These are phyloP conservation scores for Aspergillus mulundensis DNA, from an alignment of 495 filamentous ascomycete genomes.

Conservation along the genomic window DNA sequence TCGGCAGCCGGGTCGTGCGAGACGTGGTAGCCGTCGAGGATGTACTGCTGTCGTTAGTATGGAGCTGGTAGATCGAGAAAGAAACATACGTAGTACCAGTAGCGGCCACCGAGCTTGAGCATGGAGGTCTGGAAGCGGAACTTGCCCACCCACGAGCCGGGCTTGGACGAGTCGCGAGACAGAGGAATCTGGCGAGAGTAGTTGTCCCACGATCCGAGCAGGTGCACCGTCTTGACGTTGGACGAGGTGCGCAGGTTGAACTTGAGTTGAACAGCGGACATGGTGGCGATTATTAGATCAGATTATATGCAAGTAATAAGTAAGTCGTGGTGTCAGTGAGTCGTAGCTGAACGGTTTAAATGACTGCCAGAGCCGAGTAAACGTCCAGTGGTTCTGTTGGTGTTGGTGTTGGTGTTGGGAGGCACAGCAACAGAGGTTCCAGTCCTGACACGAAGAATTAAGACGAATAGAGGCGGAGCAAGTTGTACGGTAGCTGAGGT, in stretches of 20 bases:
- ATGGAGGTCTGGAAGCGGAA: conserved; percentile 89
- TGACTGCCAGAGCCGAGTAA: conserved; percentile 24
- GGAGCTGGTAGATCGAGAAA: background rate
- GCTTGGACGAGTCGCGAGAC: conserved; percentile 79
- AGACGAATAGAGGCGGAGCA: conserved; percentile 20
- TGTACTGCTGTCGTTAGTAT: conserved; percentile 53
- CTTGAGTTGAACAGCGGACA: conserved; percentile 79
- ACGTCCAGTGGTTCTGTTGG: conserved; percentile 8
- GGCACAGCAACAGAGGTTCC: conserved; percentile 21
- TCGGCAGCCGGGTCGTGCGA: conserved; percentile 92
- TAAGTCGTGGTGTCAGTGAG: conserved; percentile 13
- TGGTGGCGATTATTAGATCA: conserved; percentile 47
- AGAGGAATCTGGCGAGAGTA: conserved; percentile 90
- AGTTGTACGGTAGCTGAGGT: conserved; percentile 34
- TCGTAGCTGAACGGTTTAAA: conserved; percentile 10
- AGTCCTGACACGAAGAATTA: conserved; percentile 23
- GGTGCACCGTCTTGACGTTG: conserved; percentile 95
- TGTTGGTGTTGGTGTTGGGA: conserved; percentile 19
- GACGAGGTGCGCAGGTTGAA: conserved; percentile 93
- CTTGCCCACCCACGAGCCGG: conserved; percentile 86
- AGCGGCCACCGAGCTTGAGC: conserved; percentile 78
- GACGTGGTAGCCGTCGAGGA: conserved; percentile 99
- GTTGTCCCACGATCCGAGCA: conserved; percentile 98
- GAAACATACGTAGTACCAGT: conserved; percentile 87
- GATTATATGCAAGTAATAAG: conserved; percentile 34